phyloP scores from a whole-genome alignment of 371 early-diverging fungal species.

The Mortierella sp. region DNA sequence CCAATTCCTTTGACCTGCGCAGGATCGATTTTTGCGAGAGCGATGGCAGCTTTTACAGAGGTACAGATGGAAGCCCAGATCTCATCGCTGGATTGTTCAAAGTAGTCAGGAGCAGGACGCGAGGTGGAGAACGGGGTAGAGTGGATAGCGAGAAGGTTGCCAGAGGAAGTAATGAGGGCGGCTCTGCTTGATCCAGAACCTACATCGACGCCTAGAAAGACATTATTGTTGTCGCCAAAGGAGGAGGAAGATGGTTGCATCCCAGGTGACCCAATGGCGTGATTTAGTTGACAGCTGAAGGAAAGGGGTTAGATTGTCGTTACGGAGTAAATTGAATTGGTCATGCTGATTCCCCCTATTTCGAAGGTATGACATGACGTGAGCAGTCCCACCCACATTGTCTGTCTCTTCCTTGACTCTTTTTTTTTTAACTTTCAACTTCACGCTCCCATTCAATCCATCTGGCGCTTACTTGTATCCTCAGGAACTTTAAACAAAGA shows the following conservation, averaged over 20 bases:
- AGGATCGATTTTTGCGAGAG: slow-evolving; percentile 54
- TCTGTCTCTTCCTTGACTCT: too few species aligned
- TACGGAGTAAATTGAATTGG: too few species aligned
- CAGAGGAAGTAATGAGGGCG: slow-evolving; percentile 67
- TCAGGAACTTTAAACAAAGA: background rate
- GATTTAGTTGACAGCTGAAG: background rate
- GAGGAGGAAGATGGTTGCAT: slow-evolving; percentile 2
- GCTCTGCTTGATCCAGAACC: slow-evolving; percentile 80
- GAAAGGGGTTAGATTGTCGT: background rate
- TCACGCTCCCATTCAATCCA: background rate
- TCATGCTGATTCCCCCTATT: background rate
- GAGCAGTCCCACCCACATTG: slow-evolving; percentile 5
- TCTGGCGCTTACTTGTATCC: background rate
- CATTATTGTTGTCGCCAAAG: slow-evolving; percentile 1
- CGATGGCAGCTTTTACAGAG: slow-evolving; percentile 61
- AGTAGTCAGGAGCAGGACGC: slow-evolving; percentile 68
- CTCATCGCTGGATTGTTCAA: slow-evolving; percentile 76
- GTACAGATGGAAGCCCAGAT: slow-evolving; percentile 74
- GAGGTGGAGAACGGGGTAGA: slow-evolving; percentile 59
- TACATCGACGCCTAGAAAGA: slow-evolving; percentile 79
- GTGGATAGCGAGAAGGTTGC: slow-evolving; percentile 65
- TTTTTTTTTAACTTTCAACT: background rate
- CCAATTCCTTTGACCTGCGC: slow-evolving; percentile 72
- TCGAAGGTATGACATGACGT: background rate
- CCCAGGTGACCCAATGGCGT: slow-evolving; percentile 15